Evolutionary conservation across 2,329 filamentous ascomycete genomes (phyloP), one percentile per base, ranked within the genome.

Genomic region (Xylaria sp.): DNA sequence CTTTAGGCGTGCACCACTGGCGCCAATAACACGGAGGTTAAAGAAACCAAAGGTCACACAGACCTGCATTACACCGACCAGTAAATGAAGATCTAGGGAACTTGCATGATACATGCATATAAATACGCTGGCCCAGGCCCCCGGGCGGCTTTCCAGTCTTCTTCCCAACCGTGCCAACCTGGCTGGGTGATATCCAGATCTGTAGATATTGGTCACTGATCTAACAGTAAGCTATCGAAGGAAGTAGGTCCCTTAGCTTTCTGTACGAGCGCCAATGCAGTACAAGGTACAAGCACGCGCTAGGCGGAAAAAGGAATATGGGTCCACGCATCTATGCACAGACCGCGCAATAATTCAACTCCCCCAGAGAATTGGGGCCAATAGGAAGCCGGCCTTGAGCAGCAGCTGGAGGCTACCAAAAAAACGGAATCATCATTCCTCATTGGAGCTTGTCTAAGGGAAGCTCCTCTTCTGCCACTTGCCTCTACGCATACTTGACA

Each of bases 351-450:
- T 1, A 28, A 9, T n/a, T 48, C 23, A 32, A 56, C 28, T 65
- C 34, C 66, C 68, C 69, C 69, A 63, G 69, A 71, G 34, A 20
- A 44, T 23, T 52, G 59, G 46, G 39, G 60, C 69, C 69, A 71
- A 71, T 71, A 64, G 57, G 46, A 66, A 60, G 51, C 56, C 46
- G 60, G 4, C 12, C 54, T 37, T 18, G 20, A 58, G 34, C 55
- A 48, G 37, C 51, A 63, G 56, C 56, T 61, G 57, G 60, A 65
- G 63, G 63, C 60, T 65, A 55, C 60, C 66, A 63, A 44, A 72
- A 72, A 72, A 72, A 67, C 51, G 68, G 57, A 63, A 67, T 68
- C 68, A 63, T 63, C 55, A 57, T 58, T 59, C 32, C 46, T 23
- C 41, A 64, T 54, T 54, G 37, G 60, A 64, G 59, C 57, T 63